Conservation (phyloP, 495 filamentous ascomycete species). For the Penicillium simplicissimum region DNA sequence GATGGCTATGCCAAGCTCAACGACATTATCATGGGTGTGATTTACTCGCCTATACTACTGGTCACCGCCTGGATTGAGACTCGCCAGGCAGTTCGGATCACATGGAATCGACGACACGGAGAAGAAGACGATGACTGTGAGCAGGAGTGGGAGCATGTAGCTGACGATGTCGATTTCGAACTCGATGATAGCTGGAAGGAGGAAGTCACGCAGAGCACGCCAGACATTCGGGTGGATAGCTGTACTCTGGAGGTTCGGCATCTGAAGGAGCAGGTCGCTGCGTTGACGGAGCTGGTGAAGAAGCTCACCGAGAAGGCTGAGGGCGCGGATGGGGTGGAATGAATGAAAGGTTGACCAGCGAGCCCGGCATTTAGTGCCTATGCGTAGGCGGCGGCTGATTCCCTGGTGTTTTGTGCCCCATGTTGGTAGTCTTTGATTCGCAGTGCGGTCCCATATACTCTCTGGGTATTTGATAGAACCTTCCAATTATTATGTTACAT, state of each 20-base stretch:
- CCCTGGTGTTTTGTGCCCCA: too few relatives aligned
- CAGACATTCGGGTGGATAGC: slow-evolving; percentile 73
- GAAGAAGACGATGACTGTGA: slow-evolving; percentile 87
- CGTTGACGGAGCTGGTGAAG: slow-evolving; percentile 63
- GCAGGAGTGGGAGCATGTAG: slow-evolving; percentile 92
- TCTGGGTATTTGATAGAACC: too few relatives aligned
- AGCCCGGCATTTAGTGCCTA: too few relatives aligned
- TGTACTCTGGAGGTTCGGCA: slow-evolving; percentile 67
- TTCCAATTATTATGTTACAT: too few relatives aligned
- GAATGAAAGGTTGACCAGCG: not conserved
- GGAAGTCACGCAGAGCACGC: slow-evolving; percentile 68
- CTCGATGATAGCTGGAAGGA: slow-evolving; percentile 79
- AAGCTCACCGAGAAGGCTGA: slow-evolving; percentile 27
- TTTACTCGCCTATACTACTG: slow-evolving; percentile 84
- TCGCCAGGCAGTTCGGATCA: slow-evolving; percentile 65
- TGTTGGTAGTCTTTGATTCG: too few relatives aligned
- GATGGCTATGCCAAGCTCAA: slow-evolving; percentile 74
- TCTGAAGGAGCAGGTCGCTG: slow-evolving; percentile 66
- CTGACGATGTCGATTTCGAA: slow-evolving; percentile 71
- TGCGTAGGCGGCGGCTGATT: too few relatives aligned
- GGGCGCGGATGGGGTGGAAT: slow-evolving; percentile 2
- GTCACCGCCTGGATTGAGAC: slow-evolving; percentile 77
- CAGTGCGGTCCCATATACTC: too few relatives aligned
- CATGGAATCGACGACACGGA: slow-evolving; percentile 69
- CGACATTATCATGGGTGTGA: slow-evolving; percentile 77